phyloP scores from a whole-genome alignment of 2,329 filamentous ascomycete genomes.

The Alternaria triticina region DNA sequence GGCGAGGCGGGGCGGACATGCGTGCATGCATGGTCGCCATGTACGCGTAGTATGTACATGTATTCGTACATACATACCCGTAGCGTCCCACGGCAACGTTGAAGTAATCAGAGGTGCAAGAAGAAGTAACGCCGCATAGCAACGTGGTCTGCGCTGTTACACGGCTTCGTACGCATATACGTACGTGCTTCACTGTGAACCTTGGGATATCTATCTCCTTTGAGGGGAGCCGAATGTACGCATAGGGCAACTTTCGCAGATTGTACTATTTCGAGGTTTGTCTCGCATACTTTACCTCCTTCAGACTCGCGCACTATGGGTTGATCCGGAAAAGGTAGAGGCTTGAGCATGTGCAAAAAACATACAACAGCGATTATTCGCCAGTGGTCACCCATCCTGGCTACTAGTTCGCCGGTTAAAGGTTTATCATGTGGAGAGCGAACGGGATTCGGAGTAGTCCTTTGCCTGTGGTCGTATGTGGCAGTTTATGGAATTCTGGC shows the following conservation, averaged over 20 bases:
- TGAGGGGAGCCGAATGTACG: slow-evolving; percentile 1
- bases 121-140: background rate
- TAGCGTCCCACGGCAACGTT: background rate
- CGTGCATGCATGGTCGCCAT: background rate
- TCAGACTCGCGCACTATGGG: background rate
- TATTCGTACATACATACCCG: background rate
- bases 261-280: background rate
- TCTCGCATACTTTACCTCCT: background rate
- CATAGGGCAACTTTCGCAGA: background rate
- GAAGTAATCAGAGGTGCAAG: background rate
- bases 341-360: background rate
- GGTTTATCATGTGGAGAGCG: slow-evolving; percentile 13
- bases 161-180: background rate
- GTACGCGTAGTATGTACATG: background rate
- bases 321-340: background rate
- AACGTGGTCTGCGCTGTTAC: background rate
- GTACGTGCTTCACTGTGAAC: background rate
- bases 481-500: background rate
- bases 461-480: slow-evolving; percentile 20
- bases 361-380: slow-evolving; percentile 10
- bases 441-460: slow-evolving; percentile 10
- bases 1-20: background rate
- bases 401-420: slow-evolving; percentile 10
- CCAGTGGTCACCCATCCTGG: slow-evolving; percentile 11
- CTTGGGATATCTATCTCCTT: background rate